Conservation (phyloP, 345 rosid genomes). For the Brassica carinata region DNA sequence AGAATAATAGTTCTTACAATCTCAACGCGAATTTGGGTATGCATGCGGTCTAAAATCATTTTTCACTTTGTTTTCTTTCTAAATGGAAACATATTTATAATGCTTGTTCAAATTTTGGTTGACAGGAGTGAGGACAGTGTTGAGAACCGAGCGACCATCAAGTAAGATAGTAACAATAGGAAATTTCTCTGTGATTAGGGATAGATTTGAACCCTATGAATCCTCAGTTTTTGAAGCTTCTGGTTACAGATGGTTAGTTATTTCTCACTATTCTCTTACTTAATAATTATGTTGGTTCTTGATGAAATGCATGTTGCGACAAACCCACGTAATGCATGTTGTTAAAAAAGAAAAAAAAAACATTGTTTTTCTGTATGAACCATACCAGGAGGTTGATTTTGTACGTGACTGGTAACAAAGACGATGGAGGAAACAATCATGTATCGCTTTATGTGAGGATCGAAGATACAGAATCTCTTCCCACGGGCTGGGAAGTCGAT, state of each 20-base stretch:
- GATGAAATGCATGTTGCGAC: not conserved
- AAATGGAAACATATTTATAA: not conserved
- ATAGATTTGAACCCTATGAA: constrained; percentile 26
- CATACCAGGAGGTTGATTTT: constrained; percentile 39
- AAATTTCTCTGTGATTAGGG: constrained; percentile 34
- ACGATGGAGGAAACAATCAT: constrained; percentile 21
- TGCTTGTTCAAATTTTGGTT: not conserved
- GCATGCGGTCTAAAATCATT: not conserved
- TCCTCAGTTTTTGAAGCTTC: constrained; percentile 42
- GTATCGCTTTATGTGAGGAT: constrained; percentile 45
- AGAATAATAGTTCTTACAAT: not conserved
- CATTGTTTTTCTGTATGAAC: not conserved
- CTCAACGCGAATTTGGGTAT: constrained; percentile 3
- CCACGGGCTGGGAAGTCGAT: constrained; percentile 38
- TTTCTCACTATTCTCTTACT: not conserved
- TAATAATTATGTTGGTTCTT: not conserved
- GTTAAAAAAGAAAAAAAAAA: not conserved
- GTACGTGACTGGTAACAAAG: constrained; percentile 39
- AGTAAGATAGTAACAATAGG: constrained; percentile 42
- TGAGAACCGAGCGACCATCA: constrained; percentile 35
- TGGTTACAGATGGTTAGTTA: constrained; percentile 45
- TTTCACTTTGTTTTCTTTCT: not conserved
- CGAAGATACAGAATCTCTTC: constrained; percentile 21
- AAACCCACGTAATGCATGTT: not conserved
- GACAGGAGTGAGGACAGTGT: constrained; percentile 26